A percentile compares a stretch with the other conserved stretches of the same genome.
Conservation (phyloP, 345 rosid genomes). For the Turnera subulata region DNA sequence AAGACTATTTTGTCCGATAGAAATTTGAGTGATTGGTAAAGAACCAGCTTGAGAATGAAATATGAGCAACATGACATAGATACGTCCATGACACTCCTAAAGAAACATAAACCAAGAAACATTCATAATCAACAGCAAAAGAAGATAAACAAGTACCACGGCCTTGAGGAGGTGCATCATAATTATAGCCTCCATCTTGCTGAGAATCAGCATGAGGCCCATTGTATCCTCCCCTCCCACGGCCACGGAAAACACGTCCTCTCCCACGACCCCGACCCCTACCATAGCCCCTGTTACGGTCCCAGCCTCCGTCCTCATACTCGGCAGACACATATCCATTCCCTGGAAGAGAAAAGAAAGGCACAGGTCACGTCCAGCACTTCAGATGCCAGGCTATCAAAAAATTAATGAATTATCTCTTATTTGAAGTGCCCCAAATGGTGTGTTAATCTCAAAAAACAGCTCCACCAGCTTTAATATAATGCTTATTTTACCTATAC, state of each 20-base stretch:
- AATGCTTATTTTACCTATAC: too few species aligned
- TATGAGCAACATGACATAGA: too few species aligned
- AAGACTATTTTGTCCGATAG: too few species aligned
- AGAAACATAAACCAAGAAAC: neutral
- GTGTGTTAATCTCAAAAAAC: neutral
- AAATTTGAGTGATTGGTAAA: too few species aligned
- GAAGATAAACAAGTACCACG: slow-evolving; percentile 9
- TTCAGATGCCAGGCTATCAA: neutral
- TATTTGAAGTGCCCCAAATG: neutral
- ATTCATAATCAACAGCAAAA: neutral
- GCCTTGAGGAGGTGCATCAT: slow-evolving; percentile 30
- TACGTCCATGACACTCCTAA: too few species aligned
- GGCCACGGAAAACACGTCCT: slow-evolving; percentile 70
- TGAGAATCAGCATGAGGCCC: slow-evolving; percentile 59
- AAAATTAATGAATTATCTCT: neutral
- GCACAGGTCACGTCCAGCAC: neutral
- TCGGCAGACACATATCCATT: slow-evolving; percentile 62
- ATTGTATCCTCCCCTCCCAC: slow-evolving; percentile 81
- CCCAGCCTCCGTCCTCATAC: slow-evolving; percentile 76
- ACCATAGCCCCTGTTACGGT: slow-evolving; percentile 55
- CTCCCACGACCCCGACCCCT: slow-evolving; percentile 92
- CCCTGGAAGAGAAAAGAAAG: slow-evolving; percentile 36
- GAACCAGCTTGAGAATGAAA: too few species aligned
- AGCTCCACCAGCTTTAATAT: neutral
- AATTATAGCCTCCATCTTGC: slow-evolving; percentile 34